Percentiles rank a stretch among this genome's conserved stretches.
These are phyloP conservation scores for Scedosporium minutisporum DNA, from an alignment of 2,329 filamentous ascomycete species.

Conservation along the genomic window DNA sequence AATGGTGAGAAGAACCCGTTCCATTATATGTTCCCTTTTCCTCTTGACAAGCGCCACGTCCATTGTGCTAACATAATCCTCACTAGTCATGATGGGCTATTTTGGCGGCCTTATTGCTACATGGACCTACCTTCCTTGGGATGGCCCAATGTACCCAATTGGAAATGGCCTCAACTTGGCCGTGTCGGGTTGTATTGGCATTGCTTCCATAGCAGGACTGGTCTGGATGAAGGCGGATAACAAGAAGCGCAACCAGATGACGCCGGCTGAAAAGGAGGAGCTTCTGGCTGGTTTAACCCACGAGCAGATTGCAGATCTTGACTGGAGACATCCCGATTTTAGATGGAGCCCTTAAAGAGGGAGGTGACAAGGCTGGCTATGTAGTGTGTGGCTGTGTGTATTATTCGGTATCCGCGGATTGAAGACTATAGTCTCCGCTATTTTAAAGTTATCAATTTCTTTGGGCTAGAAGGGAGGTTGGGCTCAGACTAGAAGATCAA, in stretches of 20 bases:
- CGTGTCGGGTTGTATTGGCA: conserved; percentile 3
- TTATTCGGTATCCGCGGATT: no score
- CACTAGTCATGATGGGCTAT: conserved; percentile 9
- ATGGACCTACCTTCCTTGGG: conserved; percentile 11
- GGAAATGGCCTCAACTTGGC: conserved; percentile 12
- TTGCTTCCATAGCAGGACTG: conserved; percentile 3
- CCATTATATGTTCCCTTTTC: no score
- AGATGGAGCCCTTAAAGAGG: conserved; percentile 10
- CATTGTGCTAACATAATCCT: neutral
- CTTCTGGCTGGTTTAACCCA: conserved; percentile 7
- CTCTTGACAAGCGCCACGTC: neutral
- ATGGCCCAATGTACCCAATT: conserved; percentile 10
- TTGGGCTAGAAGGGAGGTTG: no score
- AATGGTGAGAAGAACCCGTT: conserved; percentile 20
- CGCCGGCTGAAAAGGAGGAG: conserved; percentile 6
- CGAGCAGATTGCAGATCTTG: conserved; percentile 7
- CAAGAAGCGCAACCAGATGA: conserved; percentile 7
- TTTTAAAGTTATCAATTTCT: no score
- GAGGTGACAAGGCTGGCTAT: no score
- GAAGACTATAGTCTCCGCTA: no score
- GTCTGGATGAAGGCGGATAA: conserved; percentile 13
- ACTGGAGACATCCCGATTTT: conserved; percentile 13
- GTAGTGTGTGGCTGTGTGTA: no score
- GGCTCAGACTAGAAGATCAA: no score
- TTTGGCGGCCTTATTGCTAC: conserved; percentile 12